Percentiles rank a stretch among this genome's conserved stretches.
phyloP scores from a whole-genome alignment of 306 rosid species.

The Mimosa pudica region DNA sequence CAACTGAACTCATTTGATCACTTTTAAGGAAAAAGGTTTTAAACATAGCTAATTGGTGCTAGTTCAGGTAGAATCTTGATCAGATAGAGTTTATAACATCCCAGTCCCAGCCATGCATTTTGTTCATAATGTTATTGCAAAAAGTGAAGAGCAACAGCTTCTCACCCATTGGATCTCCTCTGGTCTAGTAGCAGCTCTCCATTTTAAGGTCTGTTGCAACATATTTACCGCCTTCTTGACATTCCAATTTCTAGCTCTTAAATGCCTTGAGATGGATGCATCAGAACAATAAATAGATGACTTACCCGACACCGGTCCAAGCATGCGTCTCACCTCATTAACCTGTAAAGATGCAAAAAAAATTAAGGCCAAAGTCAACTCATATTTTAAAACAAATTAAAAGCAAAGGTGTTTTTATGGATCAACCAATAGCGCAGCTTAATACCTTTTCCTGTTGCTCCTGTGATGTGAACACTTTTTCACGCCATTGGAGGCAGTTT shows the following conservation, averaged over 20 bases:
- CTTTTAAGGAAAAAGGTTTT: not conserved
- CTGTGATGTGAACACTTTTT: slow-evolving; percentile 44
- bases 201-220: slow-evolving; percentile 77
- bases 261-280: slow-evolving; percentile 69
- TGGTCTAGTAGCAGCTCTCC: slow-evolving; percentile 82
- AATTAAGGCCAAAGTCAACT: slow-evolving; percentile 4
- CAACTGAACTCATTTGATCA: slow-evolving; percentile 8
- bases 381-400: slow-evolving; percentile 14
- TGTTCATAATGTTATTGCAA: not conserved
- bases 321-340: slow-evolving; percentile 67
- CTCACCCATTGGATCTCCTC: slow-evolving; percentile 93
- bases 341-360: slow-evolving; percentile 54
- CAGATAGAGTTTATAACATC: slow-evolving; percentile 8
- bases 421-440: slow-evolving; percentile 3
- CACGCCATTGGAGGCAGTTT: slow-evolving; percentile 57
- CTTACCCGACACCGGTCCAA: slow-evolving; percentile 67
- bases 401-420: not conserved
- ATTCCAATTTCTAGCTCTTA: slow-evolving; percentile 87
- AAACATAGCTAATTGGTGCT: slow-evolving; percentile 1
- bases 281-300: slow-evolving; percentile 75
- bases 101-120: slow-evolving; percentile 2
- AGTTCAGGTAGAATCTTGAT: slow-evolving; percentile 17
- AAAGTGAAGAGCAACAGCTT: slow-evolving; percentile 21
- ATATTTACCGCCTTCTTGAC: slow-evolving; percentile 86
- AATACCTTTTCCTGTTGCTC: slow-evolving; percentile 76